A percentile compares a stretch with the other conserved stretches of the same genome.
These are phyloP conservation scores for Tremella fuciformis DNA, from an alignment of 768 basidiomycete genomes.

Conservation along the genomic window DNA sequence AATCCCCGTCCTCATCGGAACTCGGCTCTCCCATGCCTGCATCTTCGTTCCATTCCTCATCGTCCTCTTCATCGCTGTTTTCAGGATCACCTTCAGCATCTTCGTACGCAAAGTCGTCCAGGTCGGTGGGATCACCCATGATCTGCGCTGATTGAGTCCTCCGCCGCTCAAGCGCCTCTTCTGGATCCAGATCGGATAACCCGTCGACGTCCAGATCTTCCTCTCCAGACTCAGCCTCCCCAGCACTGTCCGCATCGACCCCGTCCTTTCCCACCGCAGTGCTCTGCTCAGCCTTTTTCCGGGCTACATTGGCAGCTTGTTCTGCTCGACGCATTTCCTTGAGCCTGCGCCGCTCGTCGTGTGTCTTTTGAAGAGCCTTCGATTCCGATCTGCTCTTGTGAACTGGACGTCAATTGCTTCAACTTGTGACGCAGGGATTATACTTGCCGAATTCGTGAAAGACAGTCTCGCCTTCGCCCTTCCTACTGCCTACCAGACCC, in stretches of 20 bases:
- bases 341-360: conserved; percentile 72
- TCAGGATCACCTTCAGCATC: conserved; percentile 45
- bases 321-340: conserved; percentile 77
- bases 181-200: conserved; percentile 53
- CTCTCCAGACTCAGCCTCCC: conserved; percentile 34
- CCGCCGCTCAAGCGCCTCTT: conserved; percentile 35
- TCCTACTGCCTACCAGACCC: conserved; percentile 70
- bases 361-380: conserved; percentile 65
- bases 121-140: conserved; percentile 45
- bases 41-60: conserved; percentile 26
- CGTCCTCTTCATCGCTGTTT: conserved; percentile 31
- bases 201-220: conserved; percentile 53
- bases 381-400: conserved; percentile 81
- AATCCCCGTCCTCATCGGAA: conserved; percentile 19
- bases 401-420: conserved; percentile 57
- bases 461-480: conserved; percentile 82
- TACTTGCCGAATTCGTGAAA: conserved; percentile 88
- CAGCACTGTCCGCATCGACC: conserved; percentile 39
- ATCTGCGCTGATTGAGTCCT: not conserved
- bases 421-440: not conserved
- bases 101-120: conserved; percentile 54
- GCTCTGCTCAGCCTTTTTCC: conserved; percentile 62
- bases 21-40: conserved; percentile 21
- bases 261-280: conserved; percentile 25
- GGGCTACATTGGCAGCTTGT: conserved; percentile 83